Evolutionary conservation across 768 basidiomycete genomes (phyloP).

Genomic region (Lentinus tigrinus): DNA sequence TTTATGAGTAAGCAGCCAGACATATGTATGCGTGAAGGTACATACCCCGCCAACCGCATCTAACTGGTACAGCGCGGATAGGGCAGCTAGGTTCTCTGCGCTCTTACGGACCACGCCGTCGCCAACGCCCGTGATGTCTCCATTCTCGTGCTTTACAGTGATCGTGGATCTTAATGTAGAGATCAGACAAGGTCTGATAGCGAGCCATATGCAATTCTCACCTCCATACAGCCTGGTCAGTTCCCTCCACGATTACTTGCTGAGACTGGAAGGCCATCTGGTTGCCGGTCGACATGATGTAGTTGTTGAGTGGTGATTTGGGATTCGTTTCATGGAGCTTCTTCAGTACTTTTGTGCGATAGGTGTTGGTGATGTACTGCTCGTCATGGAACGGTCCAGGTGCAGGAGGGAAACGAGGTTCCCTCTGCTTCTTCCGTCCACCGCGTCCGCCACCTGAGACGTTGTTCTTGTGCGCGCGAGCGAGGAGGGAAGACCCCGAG

Average conservation of each 20-base stretch:
- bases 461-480: slow-evolving; percentile 18
- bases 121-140: slow-evolving; percentile 20
- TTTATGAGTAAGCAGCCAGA: not conserved
- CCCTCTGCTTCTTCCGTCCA: slow-evolving; percentile 1
- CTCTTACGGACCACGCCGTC: slow-evolving; percentile 56
- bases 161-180: slow-evolving; percentile 38
- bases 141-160: slow-evolving; percentile 15
- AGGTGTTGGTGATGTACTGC: slow-evolving; percentile 29
- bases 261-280: slow-evolving; percentile 29
- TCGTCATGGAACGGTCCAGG: slow-evolving; percentile 39
- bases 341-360: slow-evolving; percentile 29
- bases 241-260: slow-evolving; percentile 26
- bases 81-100: slow-evolving; percentile 72
- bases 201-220: slow-evolving; percentile 23
- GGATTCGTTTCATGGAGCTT: slow-evolving; percentile 41
- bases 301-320: slow-evolving; percentile 53
- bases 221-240: slow-evolving; percentile 44
- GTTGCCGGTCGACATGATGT: slow-evolving; percentile 22
- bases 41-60: slow-evolving; percentile 62
- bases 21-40: slow-evolving; percentile 6
- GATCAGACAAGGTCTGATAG: not conserved
- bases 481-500: slow-evolving; percentile 14
- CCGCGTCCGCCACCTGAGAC: slow-evolving; percentile 12
- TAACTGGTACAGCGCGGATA: slow-evolving; percentile 74
- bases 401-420: slow-evolving; percentile 13